These are phyloP conservation scores for Phytophthora sp. DNA, from an alignment of 352 stramenopile genomes.

Conservation along the genomic window DNA sequence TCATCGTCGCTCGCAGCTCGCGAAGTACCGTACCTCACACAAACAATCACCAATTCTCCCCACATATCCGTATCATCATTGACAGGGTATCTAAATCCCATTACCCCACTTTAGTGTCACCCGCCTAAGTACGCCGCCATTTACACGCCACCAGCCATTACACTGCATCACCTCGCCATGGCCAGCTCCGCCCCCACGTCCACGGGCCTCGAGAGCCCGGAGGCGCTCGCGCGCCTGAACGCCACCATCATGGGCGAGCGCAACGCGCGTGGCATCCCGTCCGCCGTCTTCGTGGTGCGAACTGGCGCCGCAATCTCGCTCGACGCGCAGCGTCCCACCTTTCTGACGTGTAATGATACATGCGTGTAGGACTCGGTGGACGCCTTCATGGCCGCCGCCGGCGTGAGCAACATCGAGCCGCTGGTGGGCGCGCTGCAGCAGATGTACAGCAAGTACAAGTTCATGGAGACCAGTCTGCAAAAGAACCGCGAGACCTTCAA, in stretches of 20 bases:
- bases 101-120: not conserved
- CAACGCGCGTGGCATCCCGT: conserved; percentile 81
- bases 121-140: not conserved
- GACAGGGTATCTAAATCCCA: too few species aligned
- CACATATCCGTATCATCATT: too few species aligned
- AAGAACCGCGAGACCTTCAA: conserved; percentile 90
- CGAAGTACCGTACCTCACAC: too few species aligned
- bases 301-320: too few species aligned
- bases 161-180: conserved; percentile 19
- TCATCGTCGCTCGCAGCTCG: too few species aligned
- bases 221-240: conserved; percentile 72
- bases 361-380: conserved; percentile 66
- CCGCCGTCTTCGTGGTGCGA: conserved; percentile 78
- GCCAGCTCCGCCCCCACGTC: conserved; percentile 35
- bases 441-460: conserved; percentile 93
- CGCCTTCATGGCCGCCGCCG: conserved; percentile 63
- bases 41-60: too few species aligned
- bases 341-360: conserved; percentile 4
- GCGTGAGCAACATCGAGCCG: conserved; percentile 69
- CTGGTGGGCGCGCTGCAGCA: conserved; percentile 84
- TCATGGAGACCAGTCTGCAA: conserved; percentile 88
- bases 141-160: conserved; percentile 32
- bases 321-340: not conserved
- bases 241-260: conserved; percentile 80
- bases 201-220: conserved; percentile 63